These are phyloP conservation scores for Zygnema circumcarinatum DNA, from an alignment of 139 green algal species.

Conservation along the genomic window DNA sequence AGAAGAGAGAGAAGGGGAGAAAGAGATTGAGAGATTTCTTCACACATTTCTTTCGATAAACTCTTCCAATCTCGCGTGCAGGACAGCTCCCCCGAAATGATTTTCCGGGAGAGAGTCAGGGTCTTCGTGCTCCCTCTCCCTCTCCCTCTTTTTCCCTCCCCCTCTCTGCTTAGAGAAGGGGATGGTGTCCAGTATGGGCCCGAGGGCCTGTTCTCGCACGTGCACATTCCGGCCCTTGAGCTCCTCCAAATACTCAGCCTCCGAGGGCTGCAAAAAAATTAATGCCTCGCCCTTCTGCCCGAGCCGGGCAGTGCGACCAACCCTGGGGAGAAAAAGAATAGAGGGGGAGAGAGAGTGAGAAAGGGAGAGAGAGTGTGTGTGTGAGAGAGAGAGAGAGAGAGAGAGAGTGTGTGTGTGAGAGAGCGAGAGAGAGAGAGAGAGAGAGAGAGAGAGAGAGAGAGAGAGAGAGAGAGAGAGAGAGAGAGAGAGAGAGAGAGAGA, in stretches of 20 bases:
- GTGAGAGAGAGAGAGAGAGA: too few species aligned
- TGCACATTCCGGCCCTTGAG: slow-evolving; percentile 60
- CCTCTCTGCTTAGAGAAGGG: neutral
- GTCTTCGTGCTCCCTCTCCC: neutral
- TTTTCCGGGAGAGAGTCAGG: slow-evolving; percentile 35
- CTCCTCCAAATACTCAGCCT: slow-evolving; percentile 80
- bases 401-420: too few species aligned
- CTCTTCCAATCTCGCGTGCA: neutral
- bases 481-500: too few species aligned
- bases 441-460: too few species aligned
- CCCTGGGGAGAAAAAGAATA: slow-evolving; percentile 58
- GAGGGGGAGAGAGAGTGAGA: too few species aligned
- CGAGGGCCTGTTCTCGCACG: neutral
- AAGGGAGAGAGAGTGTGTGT: too few species aligned
- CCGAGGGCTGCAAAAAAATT: slow-evolving; percentile 85
- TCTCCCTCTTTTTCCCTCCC: neutral
- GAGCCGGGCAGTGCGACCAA: slow-evolving; percentile 89
- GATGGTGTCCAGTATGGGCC: slow-evolving; percentile 24
- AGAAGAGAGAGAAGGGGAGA: neutral
- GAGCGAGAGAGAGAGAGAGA: too few species aligned
- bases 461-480: too few species aligned
- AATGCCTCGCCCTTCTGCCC: slow-evolving; percentile 82
- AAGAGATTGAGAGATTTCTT: neutral
- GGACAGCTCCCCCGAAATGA: slow-evolving; percentile 24
- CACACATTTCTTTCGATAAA: slow-evolving; percentile 37